Evolutionary conservation across 768 basidiomycete genomes (phyloP), one percentile per base, ranked within the genome.

Genomic region (Tricholomella constricta): DNA sequence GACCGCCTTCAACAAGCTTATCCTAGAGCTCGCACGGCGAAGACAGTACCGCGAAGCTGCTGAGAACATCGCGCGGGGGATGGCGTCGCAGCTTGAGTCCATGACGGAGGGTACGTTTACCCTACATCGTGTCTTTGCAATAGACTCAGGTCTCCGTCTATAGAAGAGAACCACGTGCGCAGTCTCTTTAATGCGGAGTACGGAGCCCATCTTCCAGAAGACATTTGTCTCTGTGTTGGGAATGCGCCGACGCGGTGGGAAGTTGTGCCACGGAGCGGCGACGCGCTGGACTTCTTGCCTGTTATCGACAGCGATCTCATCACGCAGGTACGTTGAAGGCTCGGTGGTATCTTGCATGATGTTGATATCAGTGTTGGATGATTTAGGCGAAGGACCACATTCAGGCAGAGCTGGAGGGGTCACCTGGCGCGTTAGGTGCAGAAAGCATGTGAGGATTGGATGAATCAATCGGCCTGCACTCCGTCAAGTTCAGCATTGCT

Each of bases 171-270:
- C 19, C 73, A 76, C 51, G 67, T 80, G 11, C 80, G 91, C 32
- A 77, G 79, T 42, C 78, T 77, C 29, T 94, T 94, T 67, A 89
- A 90, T 55, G 74, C 75, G 3, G 85, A 86, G 41, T 84, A 92
- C 45, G 91, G 89, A 0, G 76, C 77, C 11, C 81, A 87, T 65
- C 77, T 94, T 2, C 91, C 91, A 0, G 80, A 85, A 57, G 91
- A 94, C 58, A 77, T 94, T 34, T 93, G 91, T 64, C 71, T 91
- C 14, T 89, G 81, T 54, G 83, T 92, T 47, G 82, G 80, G 57
- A 88, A 91, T 64, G 68, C 79, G 9, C 91, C 91, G 9, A 90
- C 88, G 32, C 77, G 76, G 47, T 91, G 86, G 85, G 81, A 86
- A 54, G 76, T 91, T 11, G 64, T 80, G 1, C 84, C 89, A 0